Evolutionary conservation across 2,329 filamentous ascomycete genomes (phyloP).

Genomic region (Xylaria sp.): DNA sequence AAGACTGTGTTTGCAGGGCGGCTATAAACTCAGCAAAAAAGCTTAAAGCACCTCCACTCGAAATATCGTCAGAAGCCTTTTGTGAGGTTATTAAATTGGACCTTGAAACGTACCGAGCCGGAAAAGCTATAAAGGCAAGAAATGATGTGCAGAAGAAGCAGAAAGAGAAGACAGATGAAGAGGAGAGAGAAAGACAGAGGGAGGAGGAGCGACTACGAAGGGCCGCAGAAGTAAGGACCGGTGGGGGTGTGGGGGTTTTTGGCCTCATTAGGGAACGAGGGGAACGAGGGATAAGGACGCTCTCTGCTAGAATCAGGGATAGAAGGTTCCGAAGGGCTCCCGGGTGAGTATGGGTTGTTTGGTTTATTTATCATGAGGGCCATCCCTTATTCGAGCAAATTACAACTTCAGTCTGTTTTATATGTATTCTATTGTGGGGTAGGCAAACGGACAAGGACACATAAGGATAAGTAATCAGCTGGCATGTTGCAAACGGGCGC

Average conservation of each 20-base stretch:
- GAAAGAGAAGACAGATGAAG: not conserved
- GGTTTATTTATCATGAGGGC: no score
- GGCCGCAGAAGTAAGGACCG: not conserved
- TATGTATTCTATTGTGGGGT: no score
- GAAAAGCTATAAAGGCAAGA: not conserved
- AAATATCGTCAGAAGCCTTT: slow-evolving; percentile 8
- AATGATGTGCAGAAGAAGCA: not conserved
- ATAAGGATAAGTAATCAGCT: no score
- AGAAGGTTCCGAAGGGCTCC: not conserved
- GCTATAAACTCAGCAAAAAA: not conserved
- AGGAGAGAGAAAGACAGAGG: not conserved
- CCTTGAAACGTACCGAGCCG: not conserved
- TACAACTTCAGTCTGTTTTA: no score
- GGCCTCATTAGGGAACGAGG: not conserved
- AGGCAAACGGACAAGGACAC: no score
- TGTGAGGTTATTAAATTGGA: not conserved
- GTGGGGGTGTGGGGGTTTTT: not conserved
- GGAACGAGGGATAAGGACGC: no score
- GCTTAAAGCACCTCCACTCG: not conserved
- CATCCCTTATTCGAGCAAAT: no score
- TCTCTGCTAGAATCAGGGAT: not conserved
- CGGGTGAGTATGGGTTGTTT: not conserved
- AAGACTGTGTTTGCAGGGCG: slow-evolving; percentile 9
- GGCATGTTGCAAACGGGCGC: no score
- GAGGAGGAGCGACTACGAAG: slow-evolving; percentile 10